Conservation (phyloP, 176 grass and related monocot genomes). For the Tillandsia leiboldiana region DNA sequence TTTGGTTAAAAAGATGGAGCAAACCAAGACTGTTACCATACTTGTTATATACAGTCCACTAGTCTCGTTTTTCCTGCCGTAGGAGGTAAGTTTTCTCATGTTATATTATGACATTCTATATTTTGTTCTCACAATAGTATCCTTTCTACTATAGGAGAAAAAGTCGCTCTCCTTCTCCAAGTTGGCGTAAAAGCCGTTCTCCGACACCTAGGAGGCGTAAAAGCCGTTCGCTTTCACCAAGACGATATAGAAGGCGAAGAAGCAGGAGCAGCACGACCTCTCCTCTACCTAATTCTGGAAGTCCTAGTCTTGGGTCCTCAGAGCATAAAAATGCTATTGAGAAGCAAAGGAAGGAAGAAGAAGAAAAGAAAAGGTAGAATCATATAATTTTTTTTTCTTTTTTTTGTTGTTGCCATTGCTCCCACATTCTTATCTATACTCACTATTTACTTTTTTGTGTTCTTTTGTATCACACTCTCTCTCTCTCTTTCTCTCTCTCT, state of each 20-base stretch:
- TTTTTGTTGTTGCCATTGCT: slow-evolving; percentile 18
- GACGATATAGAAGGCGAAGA: slow-evolving; percentile 54
- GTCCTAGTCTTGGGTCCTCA: slow-evolving; percentile 24
- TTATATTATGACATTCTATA: background rate
- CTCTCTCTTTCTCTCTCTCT: background rate
- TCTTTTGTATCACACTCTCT: background rate
- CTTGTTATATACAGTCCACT: slow-evolving; percentile 5
- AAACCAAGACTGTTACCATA: slow-evolving; percentile 50
- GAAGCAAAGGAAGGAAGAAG: slow-evolving; percentile 62
- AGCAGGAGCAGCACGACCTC: slow-evolving; percentile 46
- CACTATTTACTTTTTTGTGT: slow-evolving; percentile 4
- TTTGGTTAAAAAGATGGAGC: slow-evolving; percentile 47
- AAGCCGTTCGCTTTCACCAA: slow-evolving; percentile 45
- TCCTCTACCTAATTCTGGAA: slow-evolving; percentile 33
- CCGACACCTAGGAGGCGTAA: slow-evolving; percentile 40
- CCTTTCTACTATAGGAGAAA: slow-evolving; percentile 52
- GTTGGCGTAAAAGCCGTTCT: slow-evolving; percentile 46
- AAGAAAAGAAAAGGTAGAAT: slow-evolving; percentile 97
- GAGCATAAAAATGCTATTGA: slow-evolving; percentile 61
- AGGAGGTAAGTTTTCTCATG: background rate
- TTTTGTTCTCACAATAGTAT: slow-evolving; percentile 17
- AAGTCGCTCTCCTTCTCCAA: slow-evolving; percentile 66
- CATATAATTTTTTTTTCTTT: slow-evolving; percentile 36
- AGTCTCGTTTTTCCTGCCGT: background rate
- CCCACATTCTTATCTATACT: slow-evolving; percentile 14